Base-by-base conservation (phyloP, 805 yeast genomes). In the Ascoidea asiatica region DNA sequence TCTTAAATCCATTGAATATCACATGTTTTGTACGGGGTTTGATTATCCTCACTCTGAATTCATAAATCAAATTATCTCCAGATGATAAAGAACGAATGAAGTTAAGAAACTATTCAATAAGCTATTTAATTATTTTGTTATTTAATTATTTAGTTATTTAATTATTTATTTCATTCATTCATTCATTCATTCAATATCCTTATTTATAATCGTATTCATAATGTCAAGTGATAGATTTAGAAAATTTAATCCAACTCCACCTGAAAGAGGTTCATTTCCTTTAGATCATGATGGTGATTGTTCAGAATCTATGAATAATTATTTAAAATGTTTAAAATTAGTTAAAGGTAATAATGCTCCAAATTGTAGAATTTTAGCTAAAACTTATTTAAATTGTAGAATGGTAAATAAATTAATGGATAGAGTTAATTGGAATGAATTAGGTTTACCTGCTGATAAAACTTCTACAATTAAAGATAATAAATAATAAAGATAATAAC, bases 251-350 rank as follows among this genome's bases (percentile, higher is more conserved):
- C 95, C 97, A 7, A 81, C 90, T 0, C 95, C 98, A 19, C 98
- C 98, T 2, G 95, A 90, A 52, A 67, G 96, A 52, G 98, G 98
- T 0, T 86, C 97, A 0, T 90, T 90, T 61, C 98, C 97, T 0
- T 66, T 90, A 40, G 98, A 90, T 56, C 98, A 90, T 56, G 79
- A 75, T 48, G 73, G 73, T 5, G 97, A 92, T 51, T 90, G 97
- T 57, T 75, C 78, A 19, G 67, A 69, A 19, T 73, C 77, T 46
- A 92, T 89, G 92, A 58, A 70, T 39, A 74, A 73, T 41, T 90
- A 90, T 58, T 65, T 90, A 50, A 65, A 76, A 41, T 90, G 98
- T 63, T 65, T 90, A 62, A 80, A 82, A 56, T 65, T 77, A 29
- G 86, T 88, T 15, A 72, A 71, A 45, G 90, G 90, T 47, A 79